Conservation (phyloP, 2,329 filamentous ascomycete genomes). For the Macrophomina pseudophaseolina region DNA sequence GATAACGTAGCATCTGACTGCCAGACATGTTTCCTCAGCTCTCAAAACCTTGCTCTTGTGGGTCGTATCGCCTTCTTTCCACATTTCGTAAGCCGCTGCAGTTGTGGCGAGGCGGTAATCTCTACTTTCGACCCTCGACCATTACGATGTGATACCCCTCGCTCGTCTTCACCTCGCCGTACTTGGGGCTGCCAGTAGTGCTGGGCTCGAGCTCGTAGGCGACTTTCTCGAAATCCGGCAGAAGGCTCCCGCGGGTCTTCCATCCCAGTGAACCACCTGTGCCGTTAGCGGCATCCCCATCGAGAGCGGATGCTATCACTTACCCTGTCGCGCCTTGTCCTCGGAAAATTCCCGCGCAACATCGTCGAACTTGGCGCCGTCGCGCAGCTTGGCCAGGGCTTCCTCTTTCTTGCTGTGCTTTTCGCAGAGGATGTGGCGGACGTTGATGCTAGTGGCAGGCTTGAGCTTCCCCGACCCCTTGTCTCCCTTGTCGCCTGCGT, state of each 20-base stretch:
- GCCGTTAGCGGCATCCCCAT: not conserved
- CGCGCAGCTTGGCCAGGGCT: slow-evolving; percentile 70
- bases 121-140: slow-evolving; percentile 69
- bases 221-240: slow-evolving; percentile 73
- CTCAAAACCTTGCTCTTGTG: no score
- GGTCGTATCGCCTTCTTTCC: no score
- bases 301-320: slow-evolving; percentile 24
- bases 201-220: slow-evolving; percentile 73
- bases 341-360: slow-evolving; percentile 75
- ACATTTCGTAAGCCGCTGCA: no score
- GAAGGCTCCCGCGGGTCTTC: slow-evolving; percentile 71
- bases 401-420: slow-evolving; percentile 81
- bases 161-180: slow-evolving; percentile 72
- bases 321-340: slow-evolving; percentile 72
- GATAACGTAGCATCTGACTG: no score
- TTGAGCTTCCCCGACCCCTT: slow-evolving; percentile 59
- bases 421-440: slow-evolving; percentile 76
- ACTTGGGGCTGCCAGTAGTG: slow-evolving; percentile 67
- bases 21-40: no score
- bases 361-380: slow-evolving; percentile 74
- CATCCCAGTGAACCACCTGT: slow-evolving; percentile 73
- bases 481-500: slow-evolving; percentile 35
- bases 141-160: slow-evolving; percentile 84
- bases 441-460: slow-evolving; percentile 71
- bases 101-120: not conserved